Conservation (phyloP, 2,329 filamentous ascomycete genomes). For the Scolecobasidium constrictum region DNA sequence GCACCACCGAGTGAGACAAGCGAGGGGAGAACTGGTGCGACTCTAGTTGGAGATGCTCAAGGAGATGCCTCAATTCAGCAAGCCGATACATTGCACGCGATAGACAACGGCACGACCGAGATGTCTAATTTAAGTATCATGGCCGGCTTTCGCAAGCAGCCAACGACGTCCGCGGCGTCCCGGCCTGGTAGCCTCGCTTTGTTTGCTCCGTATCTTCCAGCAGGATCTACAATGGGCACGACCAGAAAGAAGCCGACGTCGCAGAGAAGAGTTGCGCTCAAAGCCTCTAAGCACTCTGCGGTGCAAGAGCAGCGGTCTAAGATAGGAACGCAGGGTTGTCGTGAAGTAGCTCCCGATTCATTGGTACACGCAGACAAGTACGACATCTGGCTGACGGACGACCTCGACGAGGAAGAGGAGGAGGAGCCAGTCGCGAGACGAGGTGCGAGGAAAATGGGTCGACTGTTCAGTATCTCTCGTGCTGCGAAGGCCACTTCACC, state of each 20-base stretch:
- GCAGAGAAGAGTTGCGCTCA: neutral
- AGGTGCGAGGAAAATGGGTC: too few species aligned
- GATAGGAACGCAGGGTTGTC: too few species aligned
- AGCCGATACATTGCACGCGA: neutral
- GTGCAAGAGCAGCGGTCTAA: too few species aligned
- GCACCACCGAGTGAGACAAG: slow-evolving; percentile 1
- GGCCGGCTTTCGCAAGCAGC: too few species aligned
- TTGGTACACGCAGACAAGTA: slow-evolving; percentile 13
- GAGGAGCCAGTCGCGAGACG: too few species aligned
- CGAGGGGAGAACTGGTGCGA: neutral
- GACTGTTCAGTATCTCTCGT: too few species aligned
- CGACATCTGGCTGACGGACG: slow-evolving; percentile 22
- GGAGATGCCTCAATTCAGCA: neutral
- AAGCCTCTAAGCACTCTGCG: neutral
- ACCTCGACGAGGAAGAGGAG: slow-evolving; percentile 12
- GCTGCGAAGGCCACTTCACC: too few species aligned
- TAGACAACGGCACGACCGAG: neutral
- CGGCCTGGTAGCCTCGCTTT: too few species aligned
- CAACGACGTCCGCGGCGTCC: too few species aligned
- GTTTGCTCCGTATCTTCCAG: too few species aligned
- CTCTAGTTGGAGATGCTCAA: neutral
- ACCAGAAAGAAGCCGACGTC: neutral
- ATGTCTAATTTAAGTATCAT: neutral
- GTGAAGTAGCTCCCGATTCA: too few species aligned
- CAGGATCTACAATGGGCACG: too few species aligned